These are phyloP conservation scores for Exserohilum rostratum DNA, from an alignment of 2,329 filamentous ascomycete genomes.

Conservation along the genomic window DNA sequence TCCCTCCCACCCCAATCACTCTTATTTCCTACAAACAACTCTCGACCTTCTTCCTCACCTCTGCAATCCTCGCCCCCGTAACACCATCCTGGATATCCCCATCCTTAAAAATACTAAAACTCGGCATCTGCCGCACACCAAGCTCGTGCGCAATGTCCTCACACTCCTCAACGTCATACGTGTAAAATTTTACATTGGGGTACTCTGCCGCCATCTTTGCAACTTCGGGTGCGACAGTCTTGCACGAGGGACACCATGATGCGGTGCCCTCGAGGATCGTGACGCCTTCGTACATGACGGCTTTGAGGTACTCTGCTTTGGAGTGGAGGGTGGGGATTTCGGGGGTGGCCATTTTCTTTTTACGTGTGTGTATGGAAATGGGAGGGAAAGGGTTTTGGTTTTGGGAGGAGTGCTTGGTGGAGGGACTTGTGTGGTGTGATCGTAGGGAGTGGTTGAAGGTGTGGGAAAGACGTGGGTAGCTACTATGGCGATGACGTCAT, in stretches of 20 bases:
- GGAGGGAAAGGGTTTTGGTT: too few relatives aligned
- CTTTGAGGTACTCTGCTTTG: slow-evolving; percentile 37
- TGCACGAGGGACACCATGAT: slow-evolving; percentile 39
- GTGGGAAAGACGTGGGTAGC: neutral
- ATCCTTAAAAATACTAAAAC: slow-evolving; percentile 39
- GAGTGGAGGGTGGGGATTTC: slow-evolving; percentile 30
- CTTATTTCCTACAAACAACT: slow-evolving; percentile 18
- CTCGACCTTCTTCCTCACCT: slow-evolving; percentile 33
- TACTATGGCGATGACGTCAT: neutral
- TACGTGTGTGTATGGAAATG: neutral
- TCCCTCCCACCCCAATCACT: too few relatives aligned
- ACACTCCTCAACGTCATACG: slow-evolving; percentile 39
- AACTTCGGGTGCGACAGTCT: slow-evolving; percentile 36
- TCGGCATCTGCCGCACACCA: slow-evolving; percentile 36
- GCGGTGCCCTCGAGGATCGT: slow-evolving; percentile 41
- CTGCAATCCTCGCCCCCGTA: slow-evolving; percentile 27
- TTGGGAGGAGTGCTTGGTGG: too few relatives aligned
- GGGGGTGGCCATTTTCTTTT: slow-evolving; percentile 1
- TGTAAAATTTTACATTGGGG: slow-evolving; percentile 34
- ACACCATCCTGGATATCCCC: slow-evolving; percentile 36
- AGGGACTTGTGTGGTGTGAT: too few relatives aligned
- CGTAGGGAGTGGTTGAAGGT: too few relatives aligned
- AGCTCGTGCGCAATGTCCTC: slow-evolving; percentile 41
- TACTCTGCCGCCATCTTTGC: slow-evolving; percentile 33
- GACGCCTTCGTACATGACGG: slow-evolving; percentile 38